Evolutionary conservation across 202 grass and related monocot genomes (phyloP), one percentile per base, ranked within the genome.

Genomic region (Sporobolus alterniflorus): DNA sequence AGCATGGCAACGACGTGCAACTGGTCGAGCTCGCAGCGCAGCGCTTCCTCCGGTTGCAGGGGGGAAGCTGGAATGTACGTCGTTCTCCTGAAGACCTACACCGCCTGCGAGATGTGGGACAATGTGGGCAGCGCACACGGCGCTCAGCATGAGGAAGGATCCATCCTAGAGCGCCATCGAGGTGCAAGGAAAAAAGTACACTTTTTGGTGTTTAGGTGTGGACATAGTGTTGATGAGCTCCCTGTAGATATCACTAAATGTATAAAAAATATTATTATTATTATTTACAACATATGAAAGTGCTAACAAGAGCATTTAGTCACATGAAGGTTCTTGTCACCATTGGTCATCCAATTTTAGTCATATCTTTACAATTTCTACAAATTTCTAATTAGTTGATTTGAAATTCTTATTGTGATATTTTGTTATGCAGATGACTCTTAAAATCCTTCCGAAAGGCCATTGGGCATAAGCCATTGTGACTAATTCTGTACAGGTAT

Each of bases 401-500:
- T 25, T 56, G 43, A 63, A 69, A 28, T 72, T 55, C 77, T 29
- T 64, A 64, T 69, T 28, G 17, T 63, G 12, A 56, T 72, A 31
- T 32, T 80, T 82, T 70, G 32, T 75, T 87, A 21, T 73, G 30
- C 70, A 98, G 96, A 73, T 92, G 95, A 75, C 92, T 98, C 64
- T 88, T 98, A 64, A 98, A 95, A 70, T 98, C 96, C 61, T 95
- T 98, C 59, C 79, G 93, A 64, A 98, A 95, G 46, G 92, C 92
- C 82, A 98, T 91, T 11, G 96, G 96, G 21, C 96, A 93, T 62
- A 98, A 98, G 61, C 96, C 96, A 15, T 57, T 87, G 50, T 88
- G 96, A 74, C 95, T 98, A 91, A 98, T 98, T 78, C 95, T 98
- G 84, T 98, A 98, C 36, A 86, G 95, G 95, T 93, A 87, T 25